A percentile compares a stretch with the other conserved stretches of the same genome.
Evolutionary conservation across 345 rosid genomes (phyloP).

Genomic region (Trapa bicornis): DNA sequence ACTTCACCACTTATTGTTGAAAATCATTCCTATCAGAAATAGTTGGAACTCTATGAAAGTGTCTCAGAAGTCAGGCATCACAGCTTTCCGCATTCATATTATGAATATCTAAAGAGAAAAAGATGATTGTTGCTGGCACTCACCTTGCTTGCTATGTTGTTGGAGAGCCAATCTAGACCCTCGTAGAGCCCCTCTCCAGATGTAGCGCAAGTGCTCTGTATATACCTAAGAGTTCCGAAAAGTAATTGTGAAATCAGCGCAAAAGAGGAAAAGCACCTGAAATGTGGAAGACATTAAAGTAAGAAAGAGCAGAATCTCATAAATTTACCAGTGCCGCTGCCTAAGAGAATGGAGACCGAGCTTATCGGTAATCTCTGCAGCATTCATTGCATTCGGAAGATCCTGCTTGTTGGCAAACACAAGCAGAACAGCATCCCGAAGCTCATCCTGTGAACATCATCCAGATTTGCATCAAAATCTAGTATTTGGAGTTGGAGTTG

Average conservation of each 20-base stretch:
- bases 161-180: conserved; percentile 87
- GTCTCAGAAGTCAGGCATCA: too few species aligned
- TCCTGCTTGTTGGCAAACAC: conserved; percentile 91
- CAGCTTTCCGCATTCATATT: not conserved
- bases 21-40: not conserved
- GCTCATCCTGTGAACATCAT: conserved; percentile 47
- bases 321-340: conserved; percentile 48
- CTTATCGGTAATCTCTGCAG: conserved; percentile 72
- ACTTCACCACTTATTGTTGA: not conserved
- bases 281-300: not conserved
- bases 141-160: conserved; percentile 79
- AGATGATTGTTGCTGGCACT: not conserved
- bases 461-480: not conserved
- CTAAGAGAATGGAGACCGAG: conserved; percentile 58
- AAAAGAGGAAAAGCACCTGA: not conserved
- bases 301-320: not conserved
- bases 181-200: conserved; percentile 84
- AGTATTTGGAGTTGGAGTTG: too few species aligned
- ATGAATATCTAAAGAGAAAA: too few species aligned
- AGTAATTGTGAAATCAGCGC: not conserved
- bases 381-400: conserved; percentile 95
- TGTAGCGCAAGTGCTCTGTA: conserved; percentile 91
- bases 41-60: not conserved
- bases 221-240: conserved; percentile 43
- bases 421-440: conserved; percentile 77